Base-by-base conservation (phyloP, 1,284 basidiomycete genomes). In the Apiotrichum akiyoshidainum region DNA sequence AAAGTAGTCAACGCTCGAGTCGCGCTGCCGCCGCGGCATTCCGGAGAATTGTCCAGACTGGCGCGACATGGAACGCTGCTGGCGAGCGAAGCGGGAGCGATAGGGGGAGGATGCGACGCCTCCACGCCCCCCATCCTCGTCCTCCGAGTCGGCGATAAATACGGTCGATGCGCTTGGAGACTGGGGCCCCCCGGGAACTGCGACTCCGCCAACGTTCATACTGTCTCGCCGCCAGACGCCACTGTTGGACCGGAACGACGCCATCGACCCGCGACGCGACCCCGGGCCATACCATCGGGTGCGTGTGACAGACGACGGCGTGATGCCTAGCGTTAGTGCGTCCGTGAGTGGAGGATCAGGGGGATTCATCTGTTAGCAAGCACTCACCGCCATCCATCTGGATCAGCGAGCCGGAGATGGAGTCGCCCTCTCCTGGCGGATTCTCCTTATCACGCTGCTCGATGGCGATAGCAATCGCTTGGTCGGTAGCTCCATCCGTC, bases 131-230 rank as follows among this genome's bases (percentile, higher is more conserved):
- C 26, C 26, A n/a, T 61, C 65, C 54, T 76, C 74, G 53, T 75
- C 74, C 22, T 75, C 74, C 22, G 70, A 72, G 42, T 76, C 74
- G 12, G 66, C 63, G 7, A 66, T 54, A 46, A 76, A 75, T 2
- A 76, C 74, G 8, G 65, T 69, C 0, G 70, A 71, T 12, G 61
- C 65, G 5, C 45, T 50, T 0, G 74, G 72, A 1, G 71, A 74
- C 33, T 66, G 66, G 1, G 68, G 62, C 8, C 34, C 45, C 6
- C 26, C 47, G 1, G 67, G 49, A 42, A 63, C 69, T 1, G 60
- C 49, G n/a, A 54, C 54, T n/a, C 39, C 53, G 22, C 21, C 39
- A 11, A 54, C 11, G 45, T 48, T 33, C 61, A 63, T 13, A 62
- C 63, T 35, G 61, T 56, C 58, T 56, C 68, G 26, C 57, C 63